Evolutionary conservation across 768 basidiomycete species (phyloP).

Genomic region (Suillus discolor): DNA sequence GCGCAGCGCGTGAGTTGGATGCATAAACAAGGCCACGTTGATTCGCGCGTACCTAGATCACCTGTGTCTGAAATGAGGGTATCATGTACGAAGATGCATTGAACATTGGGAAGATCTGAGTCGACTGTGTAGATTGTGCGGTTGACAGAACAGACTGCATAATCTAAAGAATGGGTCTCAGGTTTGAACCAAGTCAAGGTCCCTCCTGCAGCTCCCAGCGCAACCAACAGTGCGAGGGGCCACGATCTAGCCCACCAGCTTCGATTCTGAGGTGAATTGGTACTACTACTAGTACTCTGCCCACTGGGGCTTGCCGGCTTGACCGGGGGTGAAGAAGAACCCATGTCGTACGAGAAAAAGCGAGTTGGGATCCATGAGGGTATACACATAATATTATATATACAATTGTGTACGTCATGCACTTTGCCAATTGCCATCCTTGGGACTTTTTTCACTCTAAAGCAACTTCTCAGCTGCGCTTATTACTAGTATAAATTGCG

Average conservation of each 20-base stretch:
- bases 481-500: too few species aligned
- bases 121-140: conserved; percentile 74
- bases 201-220: background rate
- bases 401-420: too few species aligned
- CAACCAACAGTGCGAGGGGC: background rate
- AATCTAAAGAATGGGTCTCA: conserved; percentile 29
- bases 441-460: too few species aligned
- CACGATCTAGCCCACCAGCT: background rate
- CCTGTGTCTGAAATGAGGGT: conserved; percentile 52
- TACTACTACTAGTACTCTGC: conserved; percentile 3
- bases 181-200: background rate
- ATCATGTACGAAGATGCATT: conserved; percentile 62
- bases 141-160: conserved; percentile 59
- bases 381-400: too few species aligned
- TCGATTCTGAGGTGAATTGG: background rate
- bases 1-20: conserved; percentile 14
- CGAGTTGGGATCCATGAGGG: background rate
- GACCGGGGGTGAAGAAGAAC: background rate
- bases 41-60: conserved; percentile 41
- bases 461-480: too few species aligned
- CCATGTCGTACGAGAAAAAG: background rate
- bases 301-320: background rate
- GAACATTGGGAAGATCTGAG: conserved; percentile 46
- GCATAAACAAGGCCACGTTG: background rate
- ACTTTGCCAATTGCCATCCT: too few species aligned